phyloP scores from a whole-genome alignment of 169 alveolate species.

The Plasmodium cynomolgi region DNA sequence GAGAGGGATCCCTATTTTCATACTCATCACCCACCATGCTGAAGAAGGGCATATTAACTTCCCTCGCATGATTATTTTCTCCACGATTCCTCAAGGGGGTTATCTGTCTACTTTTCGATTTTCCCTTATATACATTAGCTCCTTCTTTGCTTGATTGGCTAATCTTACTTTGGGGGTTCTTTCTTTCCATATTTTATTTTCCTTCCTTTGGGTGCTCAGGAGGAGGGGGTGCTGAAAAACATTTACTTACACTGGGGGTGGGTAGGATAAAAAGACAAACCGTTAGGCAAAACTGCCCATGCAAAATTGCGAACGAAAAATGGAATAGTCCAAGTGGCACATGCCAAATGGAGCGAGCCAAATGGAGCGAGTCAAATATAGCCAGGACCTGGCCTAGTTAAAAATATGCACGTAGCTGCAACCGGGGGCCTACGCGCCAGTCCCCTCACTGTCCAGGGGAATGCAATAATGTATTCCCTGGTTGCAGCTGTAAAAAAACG shows the following conservation, averaged over 20 bases:
- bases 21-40: neutral
- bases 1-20: neutral
- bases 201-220: neutral
- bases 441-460: neutral
- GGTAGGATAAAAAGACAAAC: neutral
- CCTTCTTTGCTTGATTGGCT: neutral
- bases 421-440: neutral
- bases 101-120: constrained; percentile 23
- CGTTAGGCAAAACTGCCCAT: neutral
- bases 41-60: neutral
- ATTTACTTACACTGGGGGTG: neutral
- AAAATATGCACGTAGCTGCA: neutral
- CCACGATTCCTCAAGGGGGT: neutral
- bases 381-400: neutral
- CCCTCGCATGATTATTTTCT: neutral
- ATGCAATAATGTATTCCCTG: neutral
- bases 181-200: constrained; percentile 22
- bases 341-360: neutral
- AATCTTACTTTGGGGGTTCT: neutral
- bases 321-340: neutral
- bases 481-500: neutral
- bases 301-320: neutral
- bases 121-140: neutral
- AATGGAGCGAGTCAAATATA: neutral
- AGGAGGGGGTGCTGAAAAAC: neutral